Evolutionary conservation across 352 stramenopile species (phyloP).

Genomic region (Phytophthora hibernalis): DNA sequence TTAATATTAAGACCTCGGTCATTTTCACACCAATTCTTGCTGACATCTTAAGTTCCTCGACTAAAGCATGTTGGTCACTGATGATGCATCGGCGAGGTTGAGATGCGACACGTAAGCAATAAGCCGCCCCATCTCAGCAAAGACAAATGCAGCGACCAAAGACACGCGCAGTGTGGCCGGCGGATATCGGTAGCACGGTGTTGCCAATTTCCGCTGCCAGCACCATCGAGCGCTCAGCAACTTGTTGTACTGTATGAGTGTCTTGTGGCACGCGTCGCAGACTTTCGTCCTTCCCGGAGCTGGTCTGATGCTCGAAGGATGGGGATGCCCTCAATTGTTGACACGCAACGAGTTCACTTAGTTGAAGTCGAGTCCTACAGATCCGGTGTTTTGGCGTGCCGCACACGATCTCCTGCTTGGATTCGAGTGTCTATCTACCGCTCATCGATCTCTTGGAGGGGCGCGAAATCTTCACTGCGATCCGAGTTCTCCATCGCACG

Average conservation of each 20-base stretch:
- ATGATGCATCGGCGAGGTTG: neutral
- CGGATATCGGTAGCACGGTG: too few species aligned
- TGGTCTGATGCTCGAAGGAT: slow-evolving; percentile 5
- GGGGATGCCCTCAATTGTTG: neutral
- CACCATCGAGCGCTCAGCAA: too few species aligned
- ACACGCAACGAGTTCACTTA: neutral
- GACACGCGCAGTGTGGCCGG: too few species aligned
- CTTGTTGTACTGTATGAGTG: slow-evolving; percentile 5
- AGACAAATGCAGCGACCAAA: too few species aligned
- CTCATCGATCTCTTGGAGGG: slow-evolving; percentile 10
- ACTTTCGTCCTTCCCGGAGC: slow-evolving; percentile 1
- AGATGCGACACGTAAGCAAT: neutral
- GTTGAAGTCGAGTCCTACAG: neutral
- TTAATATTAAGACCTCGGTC: slow-evolving; percentile 22
- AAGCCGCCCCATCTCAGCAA: too few species aligned
- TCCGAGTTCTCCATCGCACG: neutral
- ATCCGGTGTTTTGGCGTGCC: neutral
- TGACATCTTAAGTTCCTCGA: neutral
- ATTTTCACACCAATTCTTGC: neutral
- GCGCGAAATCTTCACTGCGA: slow-evolving; percentile 19
- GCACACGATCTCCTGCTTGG: slow-evolving; percentile 1
- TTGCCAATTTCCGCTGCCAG: too few species aligned
- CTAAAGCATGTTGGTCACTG: neutral
- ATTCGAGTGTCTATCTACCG: slow-evolving; percentile 2
- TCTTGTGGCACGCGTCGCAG: neutral